A percentile compares a stretch with the other conserved stretches of the same genome.
Conservation (phyloP, 1,284 basidiomycete species). For the Exsudoporus floridanus region DNA sequence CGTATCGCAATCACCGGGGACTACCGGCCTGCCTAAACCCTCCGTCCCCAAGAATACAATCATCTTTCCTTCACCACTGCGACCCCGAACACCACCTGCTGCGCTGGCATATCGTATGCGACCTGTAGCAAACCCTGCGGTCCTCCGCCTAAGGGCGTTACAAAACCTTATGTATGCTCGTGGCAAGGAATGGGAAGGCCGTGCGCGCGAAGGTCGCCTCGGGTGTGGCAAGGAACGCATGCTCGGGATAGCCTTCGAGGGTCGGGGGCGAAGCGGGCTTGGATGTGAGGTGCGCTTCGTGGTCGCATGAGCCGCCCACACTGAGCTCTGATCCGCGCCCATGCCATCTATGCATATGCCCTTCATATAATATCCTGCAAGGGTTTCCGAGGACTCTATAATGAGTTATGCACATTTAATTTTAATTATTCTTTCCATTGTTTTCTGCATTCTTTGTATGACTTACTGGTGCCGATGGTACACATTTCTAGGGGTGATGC, state of each 20-base stretch:
- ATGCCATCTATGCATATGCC: conserved; percentile 5
- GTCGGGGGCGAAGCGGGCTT: conserved; percentile 52
- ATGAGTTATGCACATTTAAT: conserved; percentile 37
- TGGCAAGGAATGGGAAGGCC: conserved; percentile 47
- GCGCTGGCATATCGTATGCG: conserved; percentile 42
- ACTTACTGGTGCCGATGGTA: background rate
- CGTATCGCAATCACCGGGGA: conserved; percentile 22
- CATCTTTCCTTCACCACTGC: conserved; percentile 38
- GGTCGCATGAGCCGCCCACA: conserved; percentile 24
- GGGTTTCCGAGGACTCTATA: conserved; percentile 23
- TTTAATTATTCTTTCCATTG: conserved; percentile 21
- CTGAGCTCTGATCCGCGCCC: background rate
- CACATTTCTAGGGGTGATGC: conserved; percentile 6
- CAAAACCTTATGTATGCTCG: conserved; percentile 48
- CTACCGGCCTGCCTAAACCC: conserved; percentile 7
- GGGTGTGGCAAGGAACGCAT: conserved; percentile 58
- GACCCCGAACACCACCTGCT: conserved; percentile 32
- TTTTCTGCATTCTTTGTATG: conserved; percentile 9
- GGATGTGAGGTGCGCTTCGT: conserved; percentile 39
- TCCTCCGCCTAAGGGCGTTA: conserved; percentile 55
- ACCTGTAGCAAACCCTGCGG: conserved; percentile 58
- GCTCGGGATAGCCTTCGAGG: conserved; percentile 56
- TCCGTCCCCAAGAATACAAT: conserved; percentile 15
- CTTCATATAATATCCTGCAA: conserved; percentile 7
- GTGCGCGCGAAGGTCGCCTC: conserved; percentile 44